Base-by-base conservation (phyloP, 179 eudicot species). In the Amaranthus tricolor region DNA sequence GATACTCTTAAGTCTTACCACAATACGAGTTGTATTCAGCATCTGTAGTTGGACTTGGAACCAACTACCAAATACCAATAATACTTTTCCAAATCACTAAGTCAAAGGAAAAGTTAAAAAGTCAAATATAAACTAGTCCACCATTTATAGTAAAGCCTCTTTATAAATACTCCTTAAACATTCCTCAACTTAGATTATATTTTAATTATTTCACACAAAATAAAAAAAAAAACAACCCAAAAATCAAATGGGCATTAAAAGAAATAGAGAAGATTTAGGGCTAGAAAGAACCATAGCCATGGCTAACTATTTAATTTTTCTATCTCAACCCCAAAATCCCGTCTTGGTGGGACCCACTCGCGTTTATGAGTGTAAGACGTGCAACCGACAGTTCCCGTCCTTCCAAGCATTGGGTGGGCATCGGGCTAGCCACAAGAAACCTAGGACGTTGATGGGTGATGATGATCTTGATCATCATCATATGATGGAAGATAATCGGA, bases 351-450 rank as follows among this genome's bases (percentile, higher is more conserved):
- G 47, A 7, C 75, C 14, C 4, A n/a, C 51, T 45, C 73, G 81
- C 1, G 68, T 73, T 15, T 74, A 68, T 65, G 82, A 79, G 71
- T 79, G 82, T 66, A 79, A 79, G 74, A 79, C 82, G 11, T 79
- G 82, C 66, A 69, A 62, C 58, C 51, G 78, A 13, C 50, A 53
- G 14, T 79, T 79, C 71, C 71, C 70, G 45, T 79, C 82, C 6
- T 79, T 79, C 58, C 82, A 79, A 62, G 78, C 82, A 11, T 17
- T 79, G 12, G 82, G 82, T 0, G 82, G 82, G 1, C 82, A 79
- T 62, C 77, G 82, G 21, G 82, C 82, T 20, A 79, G 82, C 57
- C 82, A 79, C 71, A 79, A 74, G 71, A 79, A 74, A 52, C 77
- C 73, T 51, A 59, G 43, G 68, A 5, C 19, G 40, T 15, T 1